These are phyloP conservation scores for Orbilia ellipsospora DNA, from an alignment of 2,329 filamentous ascomycete genomes.

Conservation along the genomic window DNA sequence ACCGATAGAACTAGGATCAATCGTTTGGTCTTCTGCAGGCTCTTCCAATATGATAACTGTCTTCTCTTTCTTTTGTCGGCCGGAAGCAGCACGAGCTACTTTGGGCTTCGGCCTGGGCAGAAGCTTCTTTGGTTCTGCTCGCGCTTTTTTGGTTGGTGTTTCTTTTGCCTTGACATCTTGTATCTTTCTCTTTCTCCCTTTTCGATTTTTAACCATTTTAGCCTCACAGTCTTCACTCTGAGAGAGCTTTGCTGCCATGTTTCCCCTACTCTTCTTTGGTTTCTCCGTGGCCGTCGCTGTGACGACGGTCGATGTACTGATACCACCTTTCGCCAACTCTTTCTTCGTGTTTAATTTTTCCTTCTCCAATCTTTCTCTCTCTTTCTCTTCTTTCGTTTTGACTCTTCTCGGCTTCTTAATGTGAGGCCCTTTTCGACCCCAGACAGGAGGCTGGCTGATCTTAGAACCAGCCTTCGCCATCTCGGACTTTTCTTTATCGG, in stretches of 20 bases:
- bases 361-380: conserved; percentile 17
- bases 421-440: conserved; percentile 49
- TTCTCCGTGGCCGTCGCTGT: not conserved
- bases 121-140: not conserved
- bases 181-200: conserved; percentile 20
- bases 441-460: conserved; percentile 47
- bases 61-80: too few relatives aligned
- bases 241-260: not conserved
- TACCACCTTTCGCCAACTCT: not conserved
- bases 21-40: too few relatives aligned
- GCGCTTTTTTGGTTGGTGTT: conserved; percentile 1
- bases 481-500: conserved; percentile 32
- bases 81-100: too few relatives aligned
- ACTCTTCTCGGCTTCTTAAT: conserved; percentile 42
- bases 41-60: too few relatives aligned
- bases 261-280: conserved; percentile 17
- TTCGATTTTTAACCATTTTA: not conserved
- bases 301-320: not conserved
- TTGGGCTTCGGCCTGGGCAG: too few relatives aligned
- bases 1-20: too few relatives aligned
- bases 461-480: conserved; percentile 30
- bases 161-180: conserved; percentile 7
- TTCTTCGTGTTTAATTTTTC: not conserved
- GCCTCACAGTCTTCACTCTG: too few relatives aligned
- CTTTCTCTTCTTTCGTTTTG: conserved; percentile 39